phyloP scores from a whole-genome alignment of 2,329 filamentous ascomycete species.

The Salinomyces thailandicus region DNA sequence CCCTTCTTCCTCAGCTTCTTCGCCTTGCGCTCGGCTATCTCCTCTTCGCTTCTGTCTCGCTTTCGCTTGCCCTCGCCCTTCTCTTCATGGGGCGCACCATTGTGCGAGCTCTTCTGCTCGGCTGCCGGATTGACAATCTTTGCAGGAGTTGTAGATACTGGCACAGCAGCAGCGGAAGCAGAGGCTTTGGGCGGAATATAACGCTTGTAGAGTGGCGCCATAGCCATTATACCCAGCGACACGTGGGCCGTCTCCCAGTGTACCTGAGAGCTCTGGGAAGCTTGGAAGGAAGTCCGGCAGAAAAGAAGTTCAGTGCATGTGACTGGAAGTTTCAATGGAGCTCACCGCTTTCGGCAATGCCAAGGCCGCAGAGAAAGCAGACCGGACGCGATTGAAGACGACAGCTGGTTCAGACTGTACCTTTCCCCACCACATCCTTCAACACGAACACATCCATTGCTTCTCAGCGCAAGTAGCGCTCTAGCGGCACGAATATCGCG shows the following conservation, averaged over 20 bases:
- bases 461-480: too few relatives aligned
- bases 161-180: not conserved
- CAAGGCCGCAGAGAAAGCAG: conserved; percentile 1
- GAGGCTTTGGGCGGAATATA: conserved; percentile 33
- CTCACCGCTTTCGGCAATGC: conserved; percentile 5
- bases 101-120: not conserved
- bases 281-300: too few relatives aligned
- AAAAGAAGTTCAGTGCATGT: not conserved
- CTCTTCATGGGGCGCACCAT: conserved; percentile 1
- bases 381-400: too few relatives aligned
- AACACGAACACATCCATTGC: too few relatives aligned
- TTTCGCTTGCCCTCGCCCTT: conserved; percentile 24
- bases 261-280: too few relatives aligned
- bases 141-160: not conserved
- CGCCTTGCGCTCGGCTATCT: conserved; percentile 22
- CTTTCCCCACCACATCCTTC: too few relatives aligned
- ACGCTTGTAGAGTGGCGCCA: conserved; percentile 34
- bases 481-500: too few relatives aligned
- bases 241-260: too few relatives aligned
- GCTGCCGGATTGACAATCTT: not conserved
- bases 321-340: conserved; percentile 1
- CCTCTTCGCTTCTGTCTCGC: conserved; percentile 21
- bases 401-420: too few relatives aligned
- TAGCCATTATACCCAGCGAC: conserved; percentile 19
- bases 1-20: conserved; percentile 24